A percentile compares a stretch with the other conserved stretches of the same genome.
Conservation (phyloP, 306 rosid genomes). For the Albizia julibrissin region DNA sequence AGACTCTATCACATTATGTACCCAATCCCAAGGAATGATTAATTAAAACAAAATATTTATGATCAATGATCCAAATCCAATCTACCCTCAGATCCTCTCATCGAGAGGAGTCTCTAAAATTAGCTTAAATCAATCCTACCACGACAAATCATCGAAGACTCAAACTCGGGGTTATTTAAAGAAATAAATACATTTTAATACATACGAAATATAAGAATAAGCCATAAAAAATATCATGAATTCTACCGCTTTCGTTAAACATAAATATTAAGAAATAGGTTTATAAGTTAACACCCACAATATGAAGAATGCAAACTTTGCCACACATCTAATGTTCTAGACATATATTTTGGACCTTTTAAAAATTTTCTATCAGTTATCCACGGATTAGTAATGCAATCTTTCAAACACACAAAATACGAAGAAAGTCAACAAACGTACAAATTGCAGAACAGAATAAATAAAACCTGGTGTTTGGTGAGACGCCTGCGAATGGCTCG, state of each 20-base stretch:
- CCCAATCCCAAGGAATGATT: neutral
- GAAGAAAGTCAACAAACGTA: neutral
- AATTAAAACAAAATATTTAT: neutral
- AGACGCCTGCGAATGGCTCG: slow-evolving; percentile 92
- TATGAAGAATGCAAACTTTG: neutral
- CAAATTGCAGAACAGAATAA: neutral
- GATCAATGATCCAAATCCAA: neutral
- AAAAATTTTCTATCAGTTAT: neutral
- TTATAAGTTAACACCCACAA: neutral
- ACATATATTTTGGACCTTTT: neutral
- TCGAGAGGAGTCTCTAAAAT: neutral
- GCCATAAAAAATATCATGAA: neutral
- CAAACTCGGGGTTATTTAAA: neutral
- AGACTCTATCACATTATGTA: neutral
- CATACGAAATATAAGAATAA: neutral
- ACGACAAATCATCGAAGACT: neutral
- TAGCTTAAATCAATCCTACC: neutral
- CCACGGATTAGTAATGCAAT: neutral
- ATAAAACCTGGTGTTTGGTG: slow-evolving; percentile 81
- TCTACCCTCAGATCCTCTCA: neutral
- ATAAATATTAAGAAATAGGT: neutral
- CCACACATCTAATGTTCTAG: neutral
- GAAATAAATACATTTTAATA: neutral
- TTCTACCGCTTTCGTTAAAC: neutral
- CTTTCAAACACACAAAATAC: slow-evolving; percentile 1